Evolutionary conservation across 2,329 filamentous ascomycete species (phyloP), one percentile per base, ranked within the genome.

Genomic region (Talaromyces piceae): DNA sequence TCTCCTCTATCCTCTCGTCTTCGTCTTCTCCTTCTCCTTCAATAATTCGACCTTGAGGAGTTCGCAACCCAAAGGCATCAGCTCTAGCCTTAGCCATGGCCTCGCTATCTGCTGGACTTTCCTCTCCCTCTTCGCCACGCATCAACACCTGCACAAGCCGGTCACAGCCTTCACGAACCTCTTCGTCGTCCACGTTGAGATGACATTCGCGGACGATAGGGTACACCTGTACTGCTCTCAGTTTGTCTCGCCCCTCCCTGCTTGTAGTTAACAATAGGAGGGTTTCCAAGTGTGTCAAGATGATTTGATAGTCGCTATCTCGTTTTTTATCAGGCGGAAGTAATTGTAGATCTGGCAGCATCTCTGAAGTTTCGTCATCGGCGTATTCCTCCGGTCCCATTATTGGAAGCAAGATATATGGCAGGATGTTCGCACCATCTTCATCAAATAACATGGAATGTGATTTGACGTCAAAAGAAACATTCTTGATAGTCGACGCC

Each of bases 401-500:
- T 45, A 97, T 83, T 0, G 93, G 91, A 5, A 96, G 77, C 8
- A 98, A 73, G 13, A 97, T 75, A 67, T 97, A 97, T 0, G 91
- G 91, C 4, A 97, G 73, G 13, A 97, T 78, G 60, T 95, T 86
- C 46, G 91, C 83, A 11, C 52, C 52, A 26, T 47, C 44, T 33
- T 83, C 83, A 16, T 84, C 80, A 43, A 96, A 71, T 49, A 95
- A 83, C 2, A 77, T 72, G 0, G 80, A 74, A 61, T 97, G 91
- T 0, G 85, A 79, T 3, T 80, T 70, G 5, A 91, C 71, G 61
- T 94, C 87, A 64, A 98, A 97, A 5, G 88, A 83, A 26, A 88
- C 82, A 64, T 98, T 98, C 70, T 97, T 97, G 66, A 98, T 89
- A 8, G 89, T 93, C 54, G 85, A 90, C 6, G 91, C 91, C n/a